Percentiles rank a stretch among this genome's conserved stretches.
Conservation (phyloP, 345 rosid species). For the Gossypium australe region DNA sequence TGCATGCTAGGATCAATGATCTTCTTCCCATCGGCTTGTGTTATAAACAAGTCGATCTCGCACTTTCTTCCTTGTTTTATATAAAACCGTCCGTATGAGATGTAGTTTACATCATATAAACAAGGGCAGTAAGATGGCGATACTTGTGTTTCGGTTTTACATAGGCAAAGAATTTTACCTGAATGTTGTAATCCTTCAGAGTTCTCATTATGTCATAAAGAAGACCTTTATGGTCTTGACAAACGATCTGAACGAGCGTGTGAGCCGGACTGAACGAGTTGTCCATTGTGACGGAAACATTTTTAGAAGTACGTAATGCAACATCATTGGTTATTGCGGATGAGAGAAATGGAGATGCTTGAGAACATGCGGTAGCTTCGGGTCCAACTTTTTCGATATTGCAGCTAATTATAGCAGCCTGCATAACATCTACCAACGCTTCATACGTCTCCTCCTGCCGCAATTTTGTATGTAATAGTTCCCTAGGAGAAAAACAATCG, state of each 20-base stretch:
- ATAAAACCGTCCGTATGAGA: constrained; percentile 81
- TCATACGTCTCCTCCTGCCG: constrained; percentile 55
- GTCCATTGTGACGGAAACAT: constrained; percentile 62
- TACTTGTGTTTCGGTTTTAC: no score
- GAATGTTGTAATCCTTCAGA: constrained; percentile 82
- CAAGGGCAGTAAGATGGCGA: no score
- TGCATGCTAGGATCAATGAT: constrained; percentile 77
- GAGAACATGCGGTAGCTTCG: constrained; percentile 61
- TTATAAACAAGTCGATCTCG: constrained; percentile 81
- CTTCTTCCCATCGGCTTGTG: constrained; percentile 82
- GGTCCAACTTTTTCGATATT: constrained; percentile 72
- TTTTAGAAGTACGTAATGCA: constrained; percentile 29
- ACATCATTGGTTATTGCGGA: constrained; percentile 49
- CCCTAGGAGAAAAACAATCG: constrained; percentile 36
- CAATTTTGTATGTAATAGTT: constrained; percentile 64
- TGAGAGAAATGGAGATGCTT: constrained; percentile 56
- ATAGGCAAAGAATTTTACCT: constrained; percentile 42
- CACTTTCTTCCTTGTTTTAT: constrained; percentile 47
- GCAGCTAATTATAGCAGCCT: constrained; percentile 63
- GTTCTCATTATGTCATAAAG: constrained; percentile 95
- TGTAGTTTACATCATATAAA: constrained; percentile 28
- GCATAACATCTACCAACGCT: constrained; percentile 40
- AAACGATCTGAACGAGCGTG: constrained; percentile 74
- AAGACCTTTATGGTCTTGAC: constrained; percentile 89
- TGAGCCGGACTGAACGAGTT: constrained; percentile 76